phyloP scores from a whole-genome alignment of 768 basidiomycete genomes.

The Hemileccinum impolitum region DNA sequence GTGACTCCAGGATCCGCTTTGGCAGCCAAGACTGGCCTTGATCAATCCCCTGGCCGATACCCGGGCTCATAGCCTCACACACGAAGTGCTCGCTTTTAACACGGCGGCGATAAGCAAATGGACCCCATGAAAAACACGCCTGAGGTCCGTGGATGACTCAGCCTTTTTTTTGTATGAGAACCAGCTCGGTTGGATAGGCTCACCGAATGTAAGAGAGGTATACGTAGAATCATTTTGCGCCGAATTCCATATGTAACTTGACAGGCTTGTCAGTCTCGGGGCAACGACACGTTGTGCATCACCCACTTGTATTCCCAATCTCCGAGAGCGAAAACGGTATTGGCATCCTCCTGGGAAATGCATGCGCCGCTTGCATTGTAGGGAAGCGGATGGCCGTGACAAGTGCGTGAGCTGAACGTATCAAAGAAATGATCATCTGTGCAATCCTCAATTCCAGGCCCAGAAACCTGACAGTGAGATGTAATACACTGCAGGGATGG shows the following conservation, averaged over 20 bases:
- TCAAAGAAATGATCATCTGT: constrained; percentile 47
- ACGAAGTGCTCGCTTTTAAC: neutral
- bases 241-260: constrained; percentile 49
- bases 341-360: constrained; percentile 42
- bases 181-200: neutral
- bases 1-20: too few species aligned
- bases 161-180: neutral
- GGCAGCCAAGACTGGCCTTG: too few species aligned
- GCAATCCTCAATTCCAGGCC: neutral
- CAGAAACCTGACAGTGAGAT: neutral
- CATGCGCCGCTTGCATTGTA: constrained; percentile 43
- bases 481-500: constrained; percentile 34
- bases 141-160: constrained; percentile 11
- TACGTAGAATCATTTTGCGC: constrained; percentile 43
- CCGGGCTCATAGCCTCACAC: too few species aligned
- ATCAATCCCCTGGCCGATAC: too few species aligned
- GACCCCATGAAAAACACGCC: constrained; percentile 42
- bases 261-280: neutral
- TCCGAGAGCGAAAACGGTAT: constrained; percentile 52
- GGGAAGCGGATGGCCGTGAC: constrained; percentile 38
- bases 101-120: too few species aligned
- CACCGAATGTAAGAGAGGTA: constrained; percentile 44
- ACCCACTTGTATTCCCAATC: constrained; percentile 59
- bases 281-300: neutral
- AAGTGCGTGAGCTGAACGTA: constrained; percentile 46